Evolutionary conservation across 345 rosid genomes (phyloP), one percentile per base, ranked within the genome.

Genomic region (Murraya paniculata): DNA sequence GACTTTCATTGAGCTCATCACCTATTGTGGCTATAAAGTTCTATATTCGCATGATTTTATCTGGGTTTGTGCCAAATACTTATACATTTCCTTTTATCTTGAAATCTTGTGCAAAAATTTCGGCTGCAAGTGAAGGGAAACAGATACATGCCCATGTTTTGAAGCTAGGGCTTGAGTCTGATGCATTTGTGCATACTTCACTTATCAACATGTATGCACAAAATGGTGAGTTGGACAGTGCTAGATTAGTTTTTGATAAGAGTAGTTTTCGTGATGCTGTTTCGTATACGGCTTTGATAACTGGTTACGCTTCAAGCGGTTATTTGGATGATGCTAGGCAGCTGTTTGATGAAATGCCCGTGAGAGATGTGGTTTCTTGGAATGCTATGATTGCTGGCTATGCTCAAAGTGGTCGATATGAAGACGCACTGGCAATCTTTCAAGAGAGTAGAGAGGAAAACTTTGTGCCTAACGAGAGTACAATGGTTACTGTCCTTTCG

Each of bases 31-130:
- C 91, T 68, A 16, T 92, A 5, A 48, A 70, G 25, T 62, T 86
- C 53, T 92, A 87, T 73, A 73, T 83, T 38, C 75, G 78, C 31
- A 90, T 94, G 98, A 67, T 91, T 71, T 75, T 71, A 13, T 71
- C 85, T 18, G 89, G 93, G 68, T 31, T 81, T 41, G 71, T 69
- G 72, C 94, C 93, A 2, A 90, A 92, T 85, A 61, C 82, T 13
- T 84, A 83, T 64, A 87, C 97, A 6, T 92, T 89, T 72, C 95
- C 98, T 30, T 92, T 86, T 33, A 78, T 90, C 45, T 78, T 94
- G 77, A 92, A 91, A 86, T 83, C 90, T 35, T 89, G 94, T 19
- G 83, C 90, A 25, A 90, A 84, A 71, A 70, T 78, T 2, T 79
- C 65, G 59, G 71, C 78, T 82, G 45, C 59, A 74, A 68, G 18